phyloP scores from a whole-genome alignment of 2,329 filamentous ascomycete species.

The Verticillium alfalfae region DNA sequence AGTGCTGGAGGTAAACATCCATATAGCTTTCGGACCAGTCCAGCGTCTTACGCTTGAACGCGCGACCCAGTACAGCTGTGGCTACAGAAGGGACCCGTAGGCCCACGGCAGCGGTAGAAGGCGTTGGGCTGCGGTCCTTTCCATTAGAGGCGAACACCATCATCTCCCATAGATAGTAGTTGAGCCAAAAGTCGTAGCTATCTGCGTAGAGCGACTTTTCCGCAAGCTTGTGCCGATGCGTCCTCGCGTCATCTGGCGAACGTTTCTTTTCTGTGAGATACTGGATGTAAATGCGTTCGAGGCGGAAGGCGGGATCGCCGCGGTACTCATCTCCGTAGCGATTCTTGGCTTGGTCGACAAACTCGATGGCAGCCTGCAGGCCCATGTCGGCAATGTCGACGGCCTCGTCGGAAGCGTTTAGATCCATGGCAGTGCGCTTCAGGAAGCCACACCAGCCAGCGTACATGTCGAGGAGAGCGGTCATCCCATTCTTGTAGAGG shows the following conservation, averaged over 20 bases:
- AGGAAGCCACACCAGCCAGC: constrained; percentile 93
- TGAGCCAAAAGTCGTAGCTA: constrained; percentile 89
- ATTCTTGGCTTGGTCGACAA: constrained; percentile 71
- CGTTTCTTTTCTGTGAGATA: constrained; percentile 82
- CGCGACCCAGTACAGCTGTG: constrained; percentile 71
- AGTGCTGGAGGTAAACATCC: constrained; percentile 71
- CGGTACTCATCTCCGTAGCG: constrained; percentile 71
- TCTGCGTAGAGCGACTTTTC: constrained; percentile 60
- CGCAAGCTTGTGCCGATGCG: constrained; percentile 68
- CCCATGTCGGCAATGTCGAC: constrained; percentile 87
- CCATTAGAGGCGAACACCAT: constrained; percentile 49
- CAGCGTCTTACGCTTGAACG: constrained; percentile 54
- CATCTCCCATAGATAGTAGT: constrained; percentile 91
- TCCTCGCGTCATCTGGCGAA: constrained; percentile 69
- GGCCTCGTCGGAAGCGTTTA: constrained; percentile 72
- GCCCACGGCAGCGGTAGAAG: constrained; percentile 35
- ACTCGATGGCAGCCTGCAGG: constrained; percentile 78
- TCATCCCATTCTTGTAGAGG: constrained; percentile 79
- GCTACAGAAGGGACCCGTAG: constrained; percentile 65
- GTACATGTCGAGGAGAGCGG: constrained; percentile 85
- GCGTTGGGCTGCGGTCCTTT: constrained; percentile 47
- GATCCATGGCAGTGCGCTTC: constrained; percentile 74
- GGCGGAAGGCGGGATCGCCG: constrained; percentile 82
- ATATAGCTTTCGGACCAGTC: constrained; percentile 75
- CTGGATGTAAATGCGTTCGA: constrained; percentile 89